These are phyloP conservation scores for Leptographium procerum DNA, from an alignment of 2,329 filamentous ascomycete species.

Conservation along the genomic window DNA sequence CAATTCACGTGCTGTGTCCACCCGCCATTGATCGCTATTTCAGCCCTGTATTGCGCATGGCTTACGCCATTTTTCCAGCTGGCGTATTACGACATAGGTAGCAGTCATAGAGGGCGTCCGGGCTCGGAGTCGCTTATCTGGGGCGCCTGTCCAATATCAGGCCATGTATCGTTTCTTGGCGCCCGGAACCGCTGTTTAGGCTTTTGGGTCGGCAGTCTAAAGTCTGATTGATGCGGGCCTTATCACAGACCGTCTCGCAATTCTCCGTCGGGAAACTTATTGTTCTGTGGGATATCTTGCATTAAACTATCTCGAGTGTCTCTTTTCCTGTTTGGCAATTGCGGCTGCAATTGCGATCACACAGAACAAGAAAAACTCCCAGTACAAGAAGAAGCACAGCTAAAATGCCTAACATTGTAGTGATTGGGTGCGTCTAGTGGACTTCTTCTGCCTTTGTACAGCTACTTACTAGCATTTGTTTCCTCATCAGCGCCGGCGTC, in stretches of 20 bases:
- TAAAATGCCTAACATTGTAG: conserved; percentile 24
- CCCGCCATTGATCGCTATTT: neutral
- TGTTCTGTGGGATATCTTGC: too few relatives aligned
- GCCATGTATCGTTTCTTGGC: neutral
- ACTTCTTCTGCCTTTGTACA: neutral
- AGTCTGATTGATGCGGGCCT: neutral
- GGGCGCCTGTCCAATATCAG: neutral
- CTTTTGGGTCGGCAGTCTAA: neutral
- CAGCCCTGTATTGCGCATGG: neutral
- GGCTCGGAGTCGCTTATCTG: neutral
- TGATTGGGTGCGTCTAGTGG: conserved; percentile 20
- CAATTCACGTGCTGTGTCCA: neutral
- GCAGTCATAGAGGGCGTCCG: neutral
- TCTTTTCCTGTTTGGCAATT: too few relatives aligned
- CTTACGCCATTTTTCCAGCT: neutral
- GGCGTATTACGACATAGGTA: too few relatives aligned
- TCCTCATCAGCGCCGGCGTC: conserved; percentile 31
- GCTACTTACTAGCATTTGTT: neutral
- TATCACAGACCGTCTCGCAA: neutral
- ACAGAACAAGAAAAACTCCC: neutral
- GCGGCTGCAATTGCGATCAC: neutral
- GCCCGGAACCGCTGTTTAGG: neutral
- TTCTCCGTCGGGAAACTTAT: neutral
- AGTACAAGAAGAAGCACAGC: neutral
- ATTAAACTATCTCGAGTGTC: too few relatives aligned